Evolutionary conservation across 2,329 filamentous ascomycete genomes (phyloP).

Genomic region (Aspergillus sp.): DNA sequence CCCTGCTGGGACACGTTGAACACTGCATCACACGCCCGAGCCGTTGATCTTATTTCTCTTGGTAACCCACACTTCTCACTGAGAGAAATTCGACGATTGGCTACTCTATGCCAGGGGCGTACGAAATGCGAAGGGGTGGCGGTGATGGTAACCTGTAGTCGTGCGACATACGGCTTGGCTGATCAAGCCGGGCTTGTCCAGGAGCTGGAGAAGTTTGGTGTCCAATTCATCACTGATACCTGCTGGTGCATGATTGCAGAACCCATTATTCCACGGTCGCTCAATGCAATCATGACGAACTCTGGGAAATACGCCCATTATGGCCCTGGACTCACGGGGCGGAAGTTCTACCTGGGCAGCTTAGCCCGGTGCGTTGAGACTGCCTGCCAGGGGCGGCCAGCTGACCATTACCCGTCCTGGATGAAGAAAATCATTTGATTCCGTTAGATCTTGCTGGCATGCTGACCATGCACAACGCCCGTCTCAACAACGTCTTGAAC

Average conservation of each 20-base stretch:
- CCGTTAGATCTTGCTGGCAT: not conserved
- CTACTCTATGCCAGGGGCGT: constrained; percentile 14
- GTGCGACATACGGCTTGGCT: constrained; percentile 24
- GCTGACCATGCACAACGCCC: not conserved
- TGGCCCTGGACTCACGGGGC: constrained; percentile 25
- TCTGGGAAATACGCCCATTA: constrained; percentile 54
- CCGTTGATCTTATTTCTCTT: constrained; percentile 45
- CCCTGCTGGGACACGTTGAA: constrained; percentile 25
- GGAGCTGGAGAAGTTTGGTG: constrained; percentile 41
- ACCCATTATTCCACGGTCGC: constrained; percentile 36
- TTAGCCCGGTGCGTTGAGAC: constrained; percentile 29
- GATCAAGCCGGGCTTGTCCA: constrained; percentile 32
- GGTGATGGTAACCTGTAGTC: constrained; percentile 28
- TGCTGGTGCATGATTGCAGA: constrained; percentile 53
- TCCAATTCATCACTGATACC: constrained; percentile 46
- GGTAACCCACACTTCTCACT: constrained; percentile 52
- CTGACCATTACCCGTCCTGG: not conserved
- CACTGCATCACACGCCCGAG: constrained; percentile 9
- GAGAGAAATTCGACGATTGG: constrained; percentile 21
- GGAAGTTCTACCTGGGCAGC: constrained; percentile 30
- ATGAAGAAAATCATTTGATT: not conserved
- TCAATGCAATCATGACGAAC: constrained; percentile 46
- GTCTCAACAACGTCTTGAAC: too few species aligned
- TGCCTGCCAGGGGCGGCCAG: constrained; percentile 16
- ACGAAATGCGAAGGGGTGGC: constrained; percentile 21